Evolutionary conservation across 2,329 filamentous ascomycete species (phyloP).

Genomic region (Arthrobotrys sinensis): DNA sequence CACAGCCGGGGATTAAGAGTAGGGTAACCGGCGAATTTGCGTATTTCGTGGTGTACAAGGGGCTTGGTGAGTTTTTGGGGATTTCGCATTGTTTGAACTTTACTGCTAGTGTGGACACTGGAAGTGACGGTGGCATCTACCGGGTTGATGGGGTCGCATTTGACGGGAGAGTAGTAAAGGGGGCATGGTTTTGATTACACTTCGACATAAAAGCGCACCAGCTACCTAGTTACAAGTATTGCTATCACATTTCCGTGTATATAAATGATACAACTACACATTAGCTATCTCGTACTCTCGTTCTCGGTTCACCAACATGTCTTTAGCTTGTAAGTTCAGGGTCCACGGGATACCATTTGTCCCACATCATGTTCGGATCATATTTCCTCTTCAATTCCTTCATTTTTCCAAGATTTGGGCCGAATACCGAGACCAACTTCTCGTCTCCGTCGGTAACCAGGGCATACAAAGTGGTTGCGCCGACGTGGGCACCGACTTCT

Average conservation of each 20-base stretch:
- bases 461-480: constrained; percentile 56
- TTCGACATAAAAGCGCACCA: background rate
- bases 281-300: background rate
- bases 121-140: constrained; percentile 50
- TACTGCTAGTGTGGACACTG: constrained; percentile 24
- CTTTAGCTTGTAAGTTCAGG: constrained; percentile 1
- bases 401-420: constrained; percentile 66
- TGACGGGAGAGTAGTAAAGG: constrained; percentile 62
- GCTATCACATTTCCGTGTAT: background rate
- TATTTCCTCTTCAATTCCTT: constrained; percentile 70
- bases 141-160: constrained; percentile 63
- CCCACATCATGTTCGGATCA: constrained; percentile 70
- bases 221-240: background rate
- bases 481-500: constrained; percentile 50
- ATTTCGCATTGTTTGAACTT: constrained; percentile 62
- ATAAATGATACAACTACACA: background rate
- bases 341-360: constrained; percentile 69
- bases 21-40: constrained; percentile 62
- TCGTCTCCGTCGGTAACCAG: constrained; percentile 51
- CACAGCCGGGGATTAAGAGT: constrained; percentile 60
- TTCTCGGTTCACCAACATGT: background rate
- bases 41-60: constrained; percentile 63
- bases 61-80: constrained; percentile 59
- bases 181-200: constrained; percentile 48
- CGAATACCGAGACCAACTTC: constrained; percentile 53